Conservation (phyloP, 129 eudicot species). For the Chrysanthemum lavandulifolium region DNA sequence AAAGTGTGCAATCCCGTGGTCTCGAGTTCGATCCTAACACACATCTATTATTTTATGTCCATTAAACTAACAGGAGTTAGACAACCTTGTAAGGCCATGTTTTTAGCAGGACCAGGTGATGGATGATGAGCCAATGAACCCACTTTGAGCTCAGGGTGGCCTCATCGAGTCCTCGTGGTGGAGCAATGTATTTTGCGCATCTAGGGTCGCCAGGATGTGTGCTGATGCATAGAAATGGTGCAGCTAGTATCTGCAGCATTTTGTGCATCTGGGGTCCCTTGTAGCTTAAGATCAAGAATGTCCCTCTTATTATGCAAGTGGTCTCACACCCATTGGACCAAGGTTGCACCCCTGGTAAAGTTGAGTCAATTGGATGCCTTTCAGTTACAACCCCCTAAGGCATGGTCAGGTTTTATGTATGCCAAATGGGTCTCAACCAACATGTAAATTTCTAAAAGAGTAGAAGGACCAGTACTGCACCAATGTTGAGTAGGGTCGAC, state of each 20-base stretch:
- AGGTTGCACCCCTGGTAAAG: conserved; percentile 84
- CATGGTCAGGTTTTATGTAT: conserved; percentile 23
- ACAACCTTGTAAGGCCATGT: conserved; percentile 56
- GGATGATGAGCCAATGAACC: conserved; percentile 34
- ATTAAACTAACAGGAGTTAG: conserved; percentile 39
- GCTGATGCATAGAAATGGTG: conserved; percentile 77
- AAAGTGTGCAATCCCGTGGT: too few species aligned
- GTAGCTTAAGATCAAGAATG: conserved; percentile 76
- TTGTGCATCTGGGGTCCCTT: conserved; percentile 94
- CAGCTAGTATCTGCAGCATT: conserved; percentile 88
- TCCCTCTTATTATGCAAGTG: conserved; percentile 63
- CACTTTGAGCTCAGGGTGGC: conserved; percentile 47
- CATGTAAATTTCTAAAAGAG: not conserved
- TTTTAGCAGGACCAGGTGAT: conserved; percentile 45
- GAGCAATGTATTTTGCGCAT: conserved; percentile 72
- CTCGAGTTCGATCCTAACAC: too few species aligned
- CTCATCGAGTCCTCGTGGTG: conserved; percentile 50
- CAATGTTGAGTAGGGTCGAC: conserved; percentile 78
- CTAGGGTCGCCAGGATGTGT: conserved; percentile 76
- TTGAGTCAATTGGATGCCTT: conserved; percentile 93
- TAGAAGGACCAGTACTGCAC: conserved; percentile 65
- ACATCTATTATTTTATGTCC: too few species aligned
- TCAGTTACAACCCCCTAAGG: conserved; percentile 87
- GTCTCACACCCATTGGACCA: conserved; percentile 90
- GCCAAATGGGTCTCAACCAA: conserved; percentile 48